Evolutionary conservation across 2,329 filamentous ascomycete species (phyloP).

Genomic region (Sclerotinia nivalis): DNA sequence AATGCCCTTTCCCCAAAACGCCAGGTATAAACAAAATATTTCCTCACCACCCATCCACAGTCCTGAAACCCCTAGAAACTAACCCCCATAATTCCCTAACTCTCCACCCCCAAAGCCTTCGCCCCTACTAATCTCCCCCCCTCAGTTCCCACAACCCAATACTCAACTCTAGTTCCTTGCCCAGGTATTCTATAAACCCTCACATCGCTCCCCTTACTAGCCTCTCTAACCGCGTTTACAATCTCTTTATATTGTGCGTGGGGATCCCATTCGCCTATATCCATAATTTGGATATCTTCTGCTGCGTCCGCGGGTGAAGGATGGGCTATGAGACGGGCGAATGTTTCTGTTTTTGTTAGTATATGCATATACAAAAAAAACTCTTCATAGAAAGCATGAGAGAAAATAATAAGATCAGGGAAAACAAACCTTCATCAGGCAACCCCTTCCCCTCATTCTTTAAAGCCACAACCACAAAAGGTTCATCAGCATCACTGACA

Average conservation of each 20-base stretch:
- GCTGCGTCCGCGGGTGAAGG: constrained; percentile 51
- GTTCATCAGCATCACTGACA: constrained; percentile 80
- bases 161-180: constrained; percentile 67
- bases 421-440: constrained; percentile 60
- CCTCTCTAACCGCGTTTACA: constrained; percentile 67
- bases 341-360: constrained; percentile 55
- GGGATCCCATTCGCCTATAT: constrained; percentile 71
- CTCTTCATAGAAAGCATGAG: too few relatives aligned
- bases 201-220: constrained; percentile 63
- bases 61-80: not conserved
- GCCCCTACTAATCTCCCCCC: constrained; percentile 41
- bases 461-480: constrained; percentile 75
- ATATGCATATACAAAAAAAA: not conserved
- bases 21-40: not conserved
- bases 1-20: not conserved
- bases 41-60: not conserved
- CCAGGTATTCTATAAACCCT: constrained; percentile 72
- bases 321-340: constrained; percentile 66
- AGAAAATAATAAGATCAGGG: not conserved
- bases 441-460: constrained; percentile 57
- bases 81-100: not conserved
- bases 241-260: constrained; percentile 68
- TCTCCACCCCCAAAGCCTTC: constrained; percentile 22
- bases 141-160: constrained; percentile 73
- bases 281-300: constrained; percentile 61